phyloP scores from a whole-genome alignment of 441 rosid genomes.

The Sinapis alba region DNA sequence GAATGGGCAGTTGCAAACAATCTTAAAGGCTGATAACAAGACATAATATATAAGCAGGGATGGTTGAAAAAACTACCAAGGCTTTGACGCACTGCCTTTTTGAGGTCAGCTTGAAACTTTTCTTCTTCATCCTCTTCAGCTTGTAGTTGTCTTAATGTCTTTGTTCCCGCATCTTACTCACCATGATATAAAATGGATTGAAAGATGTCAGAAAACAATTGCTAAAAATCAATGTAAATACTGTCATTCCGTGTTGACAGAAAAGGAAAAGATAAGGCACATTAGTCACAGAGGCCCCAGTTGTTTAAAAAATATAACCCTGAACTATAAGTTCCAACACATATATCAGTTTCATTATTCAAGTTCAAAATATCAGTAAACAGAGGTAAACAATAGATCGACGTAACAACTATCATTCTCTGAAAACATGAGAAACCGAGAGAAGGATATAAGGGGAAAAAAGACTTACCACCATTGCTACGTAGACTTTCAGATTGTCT shows the following conservation, averaged over 20 bases:
- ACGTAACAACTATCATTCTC: conserved; percentile 5
- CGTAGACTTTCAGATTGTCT: conserved; percentile 35
- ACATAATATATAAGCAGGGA: conserved; percentile 4
- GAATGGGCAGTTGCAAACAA: conserved; percentile 18
- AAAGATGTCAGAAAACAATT: conserved; percentile 25
- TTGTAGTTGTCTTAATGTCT: conserved; percentile 76
- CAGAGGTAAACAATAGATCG: conserved; percentile 1
- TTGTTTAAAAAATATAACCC: background rate
- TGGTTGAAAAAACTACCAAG: conserved; percentile 59
- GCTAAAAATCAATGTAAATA: background rate
- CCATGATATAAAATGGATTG: conserved; percentile 38
- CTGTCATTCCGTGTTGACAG: conserved; percentile 9
- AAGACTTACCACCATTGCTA: conserved; percentile 44
- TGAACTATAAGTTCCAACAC: background rate
- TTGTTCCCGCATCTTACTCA: conserved; percentile 56
- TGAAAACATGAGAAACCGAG: conserved; percentile 7
- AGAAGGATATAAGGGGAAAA: background rate
- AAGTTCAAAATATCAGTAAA: conserved; percentile 8
- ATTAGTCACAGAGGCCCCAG: conserved; percentile 6
- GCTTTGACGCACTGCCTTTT: conserved; percentile 86
- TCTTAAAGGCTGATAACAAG: conserved; percentile 8
- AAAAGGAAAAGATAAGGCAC: background rate
- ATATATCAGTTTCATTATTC: conserved; percentile 8
- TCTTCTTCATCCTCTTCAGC: conserved; percentile 93
- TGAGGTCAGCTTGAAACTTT: conserved; percentile 92